Percentiles rank a stretch among this genome's conserved stretches.
These are phyloP conservation scores for Trichoderma sp. DNA, from an alignment of 2,329 filamentous ascomycete genomes.

Conservation along the genomic window DNA sequence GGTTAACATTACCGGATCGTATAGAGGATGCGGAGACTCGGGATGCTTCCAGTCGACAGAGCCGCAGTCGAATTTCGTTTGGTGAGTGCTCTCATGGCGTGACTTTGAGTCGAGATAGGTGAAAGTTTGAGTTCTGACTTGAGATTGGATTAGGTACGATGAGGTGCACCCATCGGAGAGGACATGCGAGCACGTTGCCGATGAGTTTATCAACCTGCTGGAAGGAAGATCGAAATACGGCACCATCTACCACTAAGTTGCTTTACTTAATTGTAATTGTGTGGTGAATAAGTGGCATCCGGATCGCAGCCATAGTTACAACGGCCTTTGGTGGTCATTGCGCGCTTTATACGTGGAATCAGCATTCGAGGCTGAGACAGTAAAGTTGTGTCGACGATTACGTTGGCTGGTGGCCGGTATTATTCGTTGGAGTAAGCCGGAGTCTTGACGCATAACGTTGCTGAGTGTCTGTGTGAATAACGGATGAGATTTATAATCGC, in stretches of 20 bases:
- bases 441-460: not conserved
- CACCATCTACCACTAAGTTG: slow-evolving; percentile 27
- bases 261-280: not conserved
- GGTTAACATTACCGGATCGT: slow-evolving; percentile 41
- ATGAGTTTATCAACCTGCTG: slow-evolving; percentile 42
- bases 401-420: not conserved
- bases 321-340: not conserved
- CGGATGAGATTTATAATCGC: not conserved
- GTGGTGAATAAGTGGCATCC: not conserved
- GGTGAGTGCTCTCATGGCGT: slow-evolving; percentile 43
- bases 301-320: not conserved
- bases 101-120: not conserved
- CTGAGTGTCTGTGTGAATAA: not conserved
- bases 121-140: not conserved
- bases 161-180: slow-evolving; percentile 68
- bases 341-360: not conserved
- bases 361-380: not conserved
- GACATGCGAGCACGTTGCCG: slow-evolving; percentile 44
- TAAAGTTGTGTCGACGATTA: not conserved
- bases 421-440: slow-evolving; percentile 2
- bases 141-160: slow-evolving; percentile 48
- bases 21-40: slow-evolving; percentile 9
- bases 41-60: slow-evolving; percentile 15
- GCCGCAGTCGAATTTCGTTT: slow-evolving; percentile 58
- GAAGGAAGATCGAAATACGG: slow-evolving; percentile 41